Base-by-base conservation (phyloP, 345 rosid species). In the Leavenworthia alabamica region DNA sequence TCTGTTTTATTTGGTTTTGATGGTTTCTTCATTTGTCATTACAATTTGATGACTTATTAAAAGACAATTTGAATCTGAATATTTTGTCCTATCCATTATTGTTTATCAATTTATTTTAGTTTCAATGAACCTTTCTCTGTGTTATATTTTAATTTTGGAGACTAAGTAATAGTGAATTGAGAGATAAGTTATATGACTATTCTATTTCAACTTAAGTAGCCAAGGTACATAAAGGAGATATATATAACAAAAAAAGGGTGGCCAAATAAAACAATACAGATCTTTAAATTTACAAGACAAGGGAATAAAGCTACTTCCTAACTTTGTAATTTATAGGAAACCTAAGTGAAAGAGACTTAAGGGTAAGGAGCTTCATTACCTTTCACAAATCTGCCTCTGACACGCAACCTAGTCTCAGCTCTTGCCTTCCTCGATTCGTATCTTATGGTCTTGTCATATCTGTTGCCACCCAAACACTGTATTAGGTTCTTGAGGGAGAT, bases 341-440 rank as follows among this genome's bases (percentile, higher is more conserved):
- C 14, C 56, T 45, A 71, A 15, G 17, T 20, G 45, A 28, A 19
- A 28, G 60, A 64, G 47, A 36, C 29, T 71, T 23, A 41, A 24
- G 53, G 77, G 77, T 67, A 86, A 49, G 76, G 55, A 60, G 81
- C 76, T 31, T 77, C 85, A 62, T 45, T 68, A 31, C 93, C 84
- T 82, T 89, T 93, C 75, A 89, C 99, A 67, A 93, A 93, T 65
- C 97, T 77, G 64, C 97, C 98, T 73, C 80, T 89, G 17, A 89
- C 94, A 43, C 98, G 85, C 75, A 82, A 81, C 80, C 97, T 86
- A 0, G 94, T 86, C 35, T 86, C 99, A 36, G 99, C 99, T 75
- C 97, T 82, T 22, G 89, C 90, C 79, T 89, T 92, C 79, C 98
- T 85, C 3, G 98, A 85, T 79, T 86, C 98, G 26, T 92, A 92